Base-by-base conservation (phyloP, 441 rosid genomes). In the Aquilaria agallochum region DNA sequence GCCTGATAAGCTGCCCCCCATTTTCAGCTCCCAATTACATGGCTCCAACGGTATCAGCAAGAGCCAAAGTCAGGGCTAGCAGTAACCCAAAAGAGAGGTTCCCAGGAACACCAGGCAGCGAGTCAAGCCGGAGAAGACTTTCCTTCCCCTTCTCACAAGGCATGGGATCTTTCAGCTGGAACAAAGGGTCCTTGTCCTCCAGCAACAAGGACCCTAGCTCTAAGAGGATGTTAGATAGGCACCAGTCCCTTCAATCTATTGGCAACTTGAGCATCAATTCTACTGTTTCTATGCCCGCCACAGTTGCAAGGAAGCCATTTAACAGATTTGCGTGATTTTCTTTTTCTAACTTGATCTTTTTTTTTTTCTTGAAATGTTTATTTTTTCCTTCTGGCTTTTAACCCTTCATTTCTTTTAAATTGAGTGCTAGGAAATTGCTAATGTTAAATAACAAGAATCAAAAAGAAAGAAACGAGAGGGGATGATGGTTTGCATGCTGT, bases 1-100 rank as follows among this genome's bases (percentile, higher is more conserved):
- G 98, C 76, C 87, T 92, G 66, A 80, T 69, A 4, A 95, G 98
- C 74, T 92, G 97, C 83, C 98, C 96, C 0, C 95, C 99, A 1
- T 92, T 89, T 67, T 91, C 94, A 0, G 91, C 76, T 52, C 99
- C 96, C 2, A 88, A 76, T 78, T 95, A 95, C 81, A 91, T 95
- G 99, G 72, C 68, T 30, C 89, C 97, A 0, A 95, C 98, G 0
- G 87, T 70, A 20, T 92, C 99, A 0, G 85, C 99, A 11, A 89
- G 78, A 52, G 99, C 98, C 8, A 95, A 86, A 60, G 80, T 27
- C 33, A 83, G 97, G 68, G 80, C 95, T 15, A 83, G 42, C 65
- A 83, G 89, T 34, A 82, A 86, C 58, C 96, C 94, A 0, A 89
- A 73, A 73, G 97, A 89, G 76, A 82, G 89, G 74, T 70, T 73